phyloP scores from a whole-genome alignment of 305 asterid genomes.

The Rubia tinctorum region DNA sequence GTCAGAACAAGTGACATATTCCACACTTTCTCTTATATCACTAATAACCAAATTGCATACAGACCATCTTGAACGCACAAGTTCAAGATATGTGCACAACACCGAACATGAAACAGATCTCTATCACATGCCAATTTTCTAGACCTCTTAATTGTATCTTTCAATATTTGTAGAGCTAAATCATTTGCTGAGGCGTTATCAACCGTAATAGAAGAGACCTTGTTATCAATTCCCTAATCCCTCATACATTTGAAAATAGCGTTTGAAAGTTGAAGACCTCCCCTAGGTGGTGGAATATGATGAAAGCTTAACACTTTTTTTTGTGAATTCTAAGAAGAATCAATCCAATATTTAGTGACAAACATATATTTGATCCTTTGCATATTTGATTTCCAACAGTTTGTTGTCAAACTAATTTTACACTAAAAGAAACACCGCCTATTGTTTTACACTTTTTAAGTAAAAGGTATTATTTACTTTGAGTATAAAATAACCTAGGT shows the following conservation, averaged over 20 bases:
- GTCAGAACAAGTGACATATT: neutral
- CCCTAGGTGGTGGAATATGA: neutral
- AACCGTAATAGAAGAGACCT: neutral
- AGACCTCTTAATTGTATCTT: neutral
- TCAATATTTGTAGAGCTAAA: neutral
- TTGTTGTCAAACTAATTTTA: too few species aligned
- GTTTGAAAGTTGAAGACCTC: neutral
- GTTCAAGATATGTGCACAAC: too few species aligned
- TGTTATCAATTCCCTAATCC: constrained; percentile 5
- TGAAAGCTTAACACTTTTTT: neutral
- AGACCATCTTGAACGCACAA: too few species aligned
- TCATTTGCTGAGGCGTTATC: constrained; percentile 6
- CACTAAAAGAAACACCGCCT: too few species aligned
- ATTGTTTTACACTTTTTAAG: too few species aligned
- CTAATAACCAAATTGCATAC: too few species aligned
- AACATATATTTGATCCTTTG: constrained; percentile 12
- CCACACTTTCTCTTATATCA: neutral
- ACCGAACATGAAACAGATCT: too few species aligned
- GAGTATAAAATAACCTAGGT: too few species aligned
- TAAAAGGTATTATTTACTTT: too few species aligned
- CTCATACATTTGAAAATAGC: neutral
- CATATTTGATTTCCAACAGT: neutral
- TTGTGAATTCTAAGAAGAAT: neutral
- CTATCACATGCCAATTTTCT: neutral
- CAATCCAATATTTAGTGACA: neutral